phyloP scores from a whole-genome alignment of 2,329 filamentous ascomycete species.

The Colletotrichum sp. region DNA sequence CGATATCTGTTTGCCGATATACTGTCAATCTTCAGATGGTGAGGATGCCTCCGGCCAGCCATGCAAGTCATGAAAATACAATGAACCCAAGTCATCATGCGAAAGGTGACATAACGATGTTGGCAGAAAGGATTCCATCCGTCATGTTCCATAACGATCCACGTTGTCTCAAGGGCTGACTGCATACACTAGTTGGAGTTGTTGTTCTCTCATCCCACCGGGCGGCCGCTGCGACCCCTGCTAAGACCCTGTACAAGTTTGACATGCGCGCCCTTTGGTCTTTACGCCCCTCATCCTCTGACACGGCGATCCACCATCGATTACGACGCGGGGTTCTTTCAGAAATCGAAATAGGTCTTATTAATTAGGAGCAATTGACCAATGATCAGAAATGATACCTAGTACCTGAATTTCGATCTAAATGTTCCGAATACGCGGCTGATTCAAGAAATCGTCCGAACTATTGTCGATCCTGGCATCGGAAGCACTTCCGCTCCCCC shows the following conservation, averaged over 20 bases:
- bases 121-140: not conserved
- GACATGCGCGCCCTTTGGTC: not conserved
- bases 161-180: not conserved
- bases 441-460: not conserved
- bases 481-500: not conserved
- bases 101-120: not conserved
- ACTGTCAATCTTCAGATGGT: not conserved
- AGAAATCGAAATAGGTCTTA: not conserved
- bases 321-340: not conserved
- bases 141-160: not conserved
- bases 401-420: not conserved
- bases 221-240: not conserved
- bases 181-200: not conserved
- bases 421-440: not conserved
- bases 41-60: not conserved
- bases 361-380: not conserved
- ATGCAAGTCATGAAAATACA: not conserved
- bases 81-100: not conserved
- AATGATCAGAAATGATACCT: not conserved
- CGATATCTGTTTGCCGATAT: not conserved
- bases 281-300: not conserved
- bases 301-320: not conserved
- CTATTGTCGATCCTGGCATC: not conserved
- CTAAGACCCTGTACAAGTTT: not conserved
- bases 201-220: not conserved